phyloP scores from a whole-genome alignment of 129 eudicot genomes.

The Saposhnikovia divaricata region DNA sequence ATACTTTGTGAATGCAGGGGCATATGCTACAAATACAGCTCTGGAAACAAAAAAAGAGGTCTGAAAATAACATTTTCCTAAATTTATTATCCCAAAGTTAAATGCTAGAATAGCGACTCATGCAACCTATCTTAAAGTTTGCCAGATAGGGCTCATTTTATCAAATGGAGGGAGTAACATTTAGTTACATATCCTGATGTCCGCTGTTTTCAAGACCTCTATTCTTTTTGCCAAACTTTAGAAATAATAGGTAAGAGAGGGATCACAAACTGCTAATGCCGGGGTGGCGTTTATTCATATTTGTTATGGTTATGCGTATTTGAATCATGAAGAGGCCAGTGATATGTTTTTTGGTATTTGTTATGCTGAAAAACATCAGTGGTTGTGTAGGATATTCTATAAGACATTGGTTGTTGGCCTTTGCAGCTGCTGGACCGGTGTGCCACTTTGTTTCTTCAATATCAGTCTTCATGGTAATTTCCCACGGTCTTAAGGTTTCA shows the following conservation, averaged over 20 bases:
- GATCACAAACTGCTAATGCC: neutral
- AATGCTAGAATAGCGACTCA: neutral
- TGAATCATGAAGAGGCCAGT: neutral
- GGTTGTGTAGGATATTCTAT: neutral
- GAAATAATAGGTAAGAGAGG: neutral
- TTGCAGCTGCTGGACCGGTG: slow-evolving; percentile 8
- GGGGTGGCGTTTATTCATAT: neutral
- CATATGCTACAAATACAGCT: no score
- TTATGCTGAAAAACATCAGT: neutral
- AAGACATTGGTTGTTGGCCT: neutral
- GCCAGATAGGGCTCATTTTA: neutral
- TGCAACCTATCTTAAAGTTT: neutral
- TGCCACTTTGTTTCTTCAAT: neutral
- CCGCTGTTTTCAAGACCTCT: neutral
- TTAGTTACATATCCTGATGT: neutral
- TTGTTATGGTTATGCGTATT: neutral
- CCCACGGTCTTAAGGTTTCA: neutral
- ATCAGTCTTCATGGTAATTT: neutral
- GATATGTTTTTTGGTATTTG: neutral
- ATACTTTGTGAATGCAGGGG: no score
- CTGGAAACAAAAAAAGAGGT: no score
- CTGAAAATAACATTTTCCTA: no score
- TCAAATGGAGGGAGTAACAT: neutral
- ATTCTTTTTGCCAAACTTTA: neutral
- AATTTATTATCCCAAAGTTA: neutral